Conservation (phyloP, 192 early-diverging fungal genomes). For the Linderina pennispora region DNA sequence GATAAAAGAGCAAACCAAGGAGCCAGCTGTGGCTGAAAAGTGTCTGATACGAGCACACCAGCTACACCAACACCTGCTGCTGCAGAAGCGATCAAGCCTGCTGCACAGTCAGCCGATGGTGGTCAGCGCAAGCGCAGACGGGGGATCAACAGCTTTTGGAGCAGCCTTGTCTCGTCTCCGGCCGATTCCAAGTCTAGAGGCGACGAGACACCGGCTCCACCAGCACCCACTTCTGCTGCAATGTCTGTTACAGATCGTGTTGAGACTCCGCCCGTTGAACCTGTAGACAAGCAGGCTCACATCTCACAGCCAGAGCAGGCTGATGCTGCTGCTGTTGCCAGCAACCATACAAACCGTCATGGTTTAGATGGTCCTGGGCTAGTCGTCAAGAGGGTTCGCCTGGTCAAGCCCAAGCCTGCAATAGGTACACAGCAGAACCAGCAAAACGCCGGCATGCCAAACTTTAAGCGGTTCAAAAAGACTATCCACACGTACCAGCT, state of each 20-base stretch:
- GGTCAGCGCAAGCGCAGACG: not conserved
- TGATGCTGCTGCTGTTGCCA: not conserved
- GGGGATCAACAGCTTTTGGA: slow-evolving; percentile 6
- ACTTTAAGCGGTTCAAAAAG: slow-evolving; percentile 40
- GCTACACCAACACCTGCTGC: no score
- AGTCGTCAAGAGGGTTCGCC: no score
- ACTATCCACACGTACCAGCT: slow-evolving; percentile 24
- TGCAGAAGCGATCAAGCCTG: not conserved
- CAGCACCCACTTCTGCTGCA: no score
- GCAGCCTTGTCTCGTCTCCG: not conserved
- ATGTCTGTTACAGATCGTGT: no score
- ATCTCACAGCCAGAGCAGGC: not conserved
- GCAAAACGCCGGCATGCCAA: slow-evolving; percentile 6
- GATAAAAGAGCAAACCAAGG: not conserved
- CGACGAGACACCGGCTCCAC: no score
- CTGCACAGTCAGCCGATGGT: not conserved
- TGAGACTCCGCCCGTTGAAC: no score
- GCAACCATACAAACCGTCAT: not conserved
- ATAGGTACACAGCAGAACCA: no score
- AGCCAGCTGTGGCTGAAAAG: not conserved
- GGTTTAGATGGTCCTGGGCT: no score
- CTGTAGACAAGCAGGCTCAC: no score
- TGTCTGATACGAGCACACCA: no score
- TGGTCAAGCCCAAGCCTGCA: no score
- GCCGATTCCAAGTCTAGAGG: no score